Conservation (phyloP, 2,329 filamentous ascomycete species). For the Diplodia intermedia region DNA sequence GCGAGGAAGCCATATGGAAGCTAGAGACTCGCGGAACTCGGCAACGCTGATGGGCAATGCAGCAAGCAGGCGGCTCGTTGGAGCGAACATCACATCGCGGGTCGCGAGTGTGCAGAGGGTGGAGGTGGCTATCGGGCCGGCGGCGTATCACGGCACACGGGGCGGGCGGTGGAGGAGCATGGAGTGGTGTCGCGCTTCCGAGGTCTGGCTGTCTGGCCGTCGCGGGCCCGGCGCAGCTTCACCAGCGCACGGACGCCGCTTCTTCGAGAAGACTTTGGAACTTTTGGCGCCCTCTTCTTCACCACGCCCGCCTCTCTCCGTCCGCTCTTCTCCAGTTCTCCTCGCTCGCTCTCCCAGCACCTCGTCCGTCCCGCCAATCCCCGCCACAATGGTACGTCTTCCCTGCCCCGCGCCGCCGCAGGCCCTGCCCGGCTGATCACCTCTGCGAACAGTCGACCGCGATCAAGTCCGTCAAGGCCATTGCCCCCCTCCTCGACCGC, state of each 20-base stretch:
- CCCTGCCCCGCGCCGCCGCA: background rate
- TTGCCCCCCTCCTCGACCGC: conserved; percentile 95
- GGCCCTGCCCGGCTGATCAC: conserved; percentile 10
- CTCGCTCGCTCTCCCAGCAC: background rate
- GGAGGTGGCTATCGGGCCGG: conserved; percentile 16
- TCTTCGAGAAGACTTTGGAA: conserved; percentile 27
- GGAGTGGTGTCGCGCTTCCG: conserved; percentile 22
- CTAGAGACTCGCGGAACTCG: conserved; percentile 31
- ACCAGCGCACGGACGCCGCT: conserved; percentile 22
- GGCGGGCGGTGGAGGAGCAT: background rate
- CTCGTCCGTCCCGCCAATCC: background rate
- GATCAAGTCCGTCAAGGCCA: conserved; percentile 93
- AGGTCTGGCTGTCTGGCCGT: conserved; percentile 7
- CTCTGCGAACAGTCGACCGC: conserved; percentile 54
- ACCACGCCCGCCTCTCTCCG: conserved; percentile 11
- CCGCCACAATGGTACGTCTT: conserved; percentile 34
- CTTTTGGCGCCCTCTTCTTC: conserved; percentile 22
- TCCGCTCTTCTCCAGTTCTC: conserved; percentile 7
- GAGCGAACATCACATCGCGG: conserved; percentile 32
- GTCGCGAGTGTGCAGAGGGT: background rate
- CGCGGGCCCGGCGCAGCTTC: conserved; percentile 4
- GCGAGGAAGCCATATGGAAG: conserved; percentile 32
- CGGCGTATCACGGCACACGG: conserved; percentile 24
- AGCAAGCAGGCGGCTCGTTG: conserved; percentile 26
- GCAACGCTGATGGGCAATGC: conserved; percentile 29